Evolutionary conservation across 1,284 basidiomycete genomes (phyloP).

Genomic region (Sanghuangporus sanghuang): DNA sequence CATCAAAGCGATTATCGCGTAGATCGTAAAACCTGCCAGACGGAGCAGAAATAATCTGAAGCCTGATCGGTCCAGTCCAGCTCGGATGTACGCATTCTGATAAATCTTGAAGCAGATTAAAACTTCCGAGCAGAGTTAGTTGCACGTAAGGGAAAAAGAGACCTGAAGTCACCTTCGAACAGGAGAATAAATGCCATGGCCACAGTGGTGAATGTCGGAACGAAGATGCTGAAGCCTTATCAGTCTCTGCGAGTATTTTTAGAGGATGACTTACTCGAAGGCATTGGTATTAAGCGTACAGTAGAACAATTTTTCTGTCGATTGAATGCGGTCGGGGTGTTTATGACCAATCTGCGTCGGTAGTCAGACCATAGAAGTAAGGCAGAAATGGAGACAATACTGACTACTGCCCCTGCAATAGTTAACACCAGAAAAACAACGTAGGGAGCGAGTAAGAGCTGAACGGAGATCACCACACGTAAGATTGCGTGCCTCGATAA

Average conservation of each 20-base stretch:
- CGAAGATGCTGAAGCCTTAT: conserved; percentile 5
- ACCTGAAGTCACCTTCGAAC: conserved; percentile 8
- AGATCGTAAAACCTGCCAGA: conserved; percentile 16
- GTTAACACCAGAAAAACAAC: conserved; percentile 15
- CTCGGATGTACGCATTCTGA: conserved; percentile 11
- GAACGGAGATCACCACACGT: neutral
- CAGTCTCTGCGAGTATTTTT: neutral
- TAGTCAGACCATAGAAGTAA: neutral
- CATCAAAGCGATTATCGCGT: conserved; percentile 15
- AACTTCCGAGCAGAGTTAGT: conserved; percentile 2
- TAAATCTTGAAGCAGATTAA: conserved; percentile 14
- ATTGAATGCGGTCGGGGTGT: conserved; percentile 1
- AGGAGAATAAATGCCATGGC: conserved; percentile 16
- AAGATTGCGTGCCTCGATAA: neutral
- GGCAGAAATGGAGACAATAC: neutral
- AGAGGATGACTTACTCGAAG: conserved; percentile 8
- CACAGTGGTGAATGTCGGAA: conserved; percentile 12
- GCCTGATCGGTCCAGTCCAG: conserved; percentile 8
- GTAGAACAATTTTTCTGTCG: conserved; percentile 13
- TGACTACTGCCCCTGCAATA: conserved; percentile 15
- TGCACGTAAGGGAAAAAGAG: neutral
- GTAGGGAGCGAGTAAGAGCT: conserved; percentile 20
- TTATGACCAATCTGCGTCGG: conserved; percentile 8
- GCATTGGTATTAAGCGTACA: conserved; percentile 12
- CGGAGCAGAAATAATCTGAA: conserved; percentile 12